Conservation (phyloP, 2,329 filamentous ascomycete species). For the Aspergillus sp. region DNA sequence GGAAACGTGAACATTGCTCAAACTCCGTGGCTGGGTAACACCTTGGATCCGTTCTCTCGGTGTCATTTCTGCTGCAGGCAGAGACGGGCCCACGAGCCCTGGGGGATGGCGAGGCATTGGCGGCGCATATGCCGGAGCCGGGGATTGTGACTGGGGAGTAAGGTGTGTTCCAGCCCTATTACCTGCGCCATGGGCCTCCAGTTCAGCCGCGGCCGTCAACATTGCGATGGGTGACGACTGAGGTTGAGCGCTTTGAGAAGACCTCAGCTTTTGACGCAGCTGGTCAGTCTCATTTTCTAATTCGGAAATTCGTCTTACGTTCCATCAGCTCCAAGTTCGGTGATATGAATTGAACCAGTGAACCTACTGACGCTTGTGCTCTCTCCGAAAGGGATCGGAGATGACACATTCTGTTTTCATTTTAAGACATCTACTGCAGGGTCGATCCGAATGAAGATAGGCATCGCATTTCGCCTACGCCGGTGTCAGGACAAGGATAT, state of each 20-base stretch:
- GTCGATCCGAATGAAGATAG: conserved; percentile 32
- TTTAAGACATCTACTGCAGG: conserved; percentile 41
- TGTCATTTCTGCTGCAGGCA: conserved; percentile 9
- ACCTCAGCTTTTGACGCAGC: conserved; percentile 34
- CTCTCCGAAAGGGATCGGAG: conserved; percentile 44
- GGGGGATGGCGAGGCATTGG: conserved; percentile 19
- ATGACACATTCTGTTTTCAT: conserved; percentile 37
- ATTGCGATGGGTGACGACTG: conserved; percentile 27
- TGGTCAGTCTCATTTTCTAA: conserved; percentile 40
- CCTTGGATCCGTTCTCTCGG: conserved; percentile 12
- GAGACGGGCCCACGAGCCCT: conserved; percentile 17
- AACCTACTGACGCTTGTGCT: conserved; percentile 42
- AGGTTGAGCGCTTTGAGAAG: conserved; percentile 22
- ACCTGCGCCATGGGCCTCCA: conserved; percentile 22
- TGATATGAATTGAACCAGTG: too few species aligned
- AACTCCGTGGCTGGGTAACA: conserved; percentile 28
- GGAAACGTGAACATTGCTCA: conserved; percentile 32
- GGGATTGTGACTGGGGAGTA: conserved; percentile 20
- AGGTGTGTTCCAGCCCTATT: background rate
- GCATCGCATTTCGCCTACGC: conserved; percentile 41
- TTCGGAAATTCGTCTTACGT: conserved; percentile 33
- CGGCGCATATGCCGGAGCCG: conserved; percentile 20
- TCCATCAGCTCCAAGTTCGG: background rate
- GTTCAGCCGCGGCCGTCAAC: conserved; percentile 32
- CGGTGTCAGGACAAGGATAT: background rate